phyloP scores from a whole-genome alignment of 345 rosid species.

The Balakata baccata region DNA sequence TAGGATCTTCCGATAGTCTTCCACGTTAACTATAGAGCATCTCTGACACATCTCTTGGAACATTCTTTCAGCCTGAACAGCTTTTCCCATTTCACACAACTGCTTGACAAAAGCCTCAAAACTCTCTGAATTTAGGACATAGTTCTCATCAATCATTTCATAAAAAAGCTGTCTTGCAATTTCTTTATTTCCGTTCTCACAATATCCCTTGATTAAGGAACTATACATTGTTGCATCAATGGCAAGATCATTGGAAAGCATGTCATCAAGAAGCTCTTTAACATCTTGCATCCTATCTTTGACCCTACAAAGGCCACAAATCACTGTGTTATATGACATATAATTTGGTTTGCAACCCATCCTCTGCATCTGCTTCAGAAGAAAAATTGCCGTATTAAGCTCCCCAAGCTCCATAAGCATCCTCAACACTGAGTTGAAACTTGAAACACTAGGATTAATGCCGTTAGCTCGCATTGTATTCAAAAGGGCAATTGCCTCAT shows the following conservation, averaged over 20 bases:
- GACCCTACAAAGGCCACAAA: constrained; percentile 29
- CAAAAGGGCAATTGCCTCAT: constrained; percentile 27
- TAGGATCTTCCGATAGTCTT: constrained; percentile 17
- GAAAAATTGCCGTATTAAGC: constrained; percentile 28
- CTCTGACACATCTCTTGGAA: constrained; percentile 30
- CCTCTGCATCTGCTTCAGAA: constrained; percentile 26
- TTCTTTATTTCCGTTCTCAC: constrained; percentile 24
- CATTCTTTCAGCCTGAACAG: constrained; percentile 13
- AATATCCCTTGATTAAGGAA: constrained; percentile 29
- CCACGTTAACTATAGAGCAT: constrained; percentile 16
- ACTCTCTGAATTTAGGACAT: constrained; percentile 24
- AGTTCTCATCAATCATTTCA: constrained; percentile 25
- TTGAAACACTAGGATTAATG: constrained; percentile 16
- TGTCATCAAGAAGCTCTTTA: constrained; percentile 21
- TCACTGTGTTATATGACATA: constrained; percentile 23
- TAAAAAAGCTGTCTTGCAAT: constrained; percentile 20
- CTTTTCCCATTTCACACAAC: constrained; percentile 23
- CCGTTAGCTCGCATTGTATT: constrained; percentile 30
- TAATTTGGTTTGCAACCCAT: constrained; percentile 36
- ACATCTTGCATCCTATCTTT: constrained; percentile 35
- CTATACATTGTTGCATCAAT: constrained; percentile 30
- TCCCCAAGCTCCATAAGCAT: constrained; percentile 23
- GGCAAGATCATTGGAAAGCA: constrained; percentile 23
- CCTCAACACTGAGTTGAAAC: constrained; percentile 34
- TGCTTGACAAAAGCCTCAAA: constrained; percentile 24